Percentiles rank a stretch among this genome's conserved stretches.
Conservation (phyloP, 805 yeast genomes). For the Candida sphagnicola region DNA sequence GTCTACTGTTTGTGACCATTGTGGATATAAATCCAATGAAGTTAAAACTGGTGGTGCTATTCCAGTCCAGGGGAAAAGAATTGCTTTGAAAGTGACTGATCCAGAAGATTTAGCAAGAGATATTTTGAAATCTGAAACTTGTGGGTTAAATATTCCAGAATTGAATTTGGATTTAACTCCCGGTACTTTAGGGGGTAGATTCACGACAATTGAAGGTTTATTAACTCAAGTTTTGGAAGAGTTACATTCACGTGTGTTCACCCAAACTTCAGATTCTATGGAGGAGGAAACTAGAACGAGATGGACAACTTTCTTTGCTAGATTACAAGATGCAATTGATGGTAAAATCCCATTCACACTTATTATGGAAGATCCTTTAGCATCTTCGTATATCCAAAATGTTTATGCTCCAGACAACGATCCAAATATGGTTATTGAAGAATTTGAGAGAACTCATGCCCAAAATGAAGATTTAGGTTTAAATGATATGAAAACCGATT, state of each 20-base stretch:
- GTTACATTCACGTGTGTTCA: conserved; percentile 76
- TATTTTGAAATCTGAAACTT: conserved; percentile 89
- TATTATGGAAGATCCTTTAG: conserved; percentile 89
- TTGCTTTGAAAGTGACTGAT: conserved; percentile 74
- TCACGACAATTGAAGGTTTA: conserved; percentile 94
- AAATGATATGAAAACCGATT: conserved; percentile 44
- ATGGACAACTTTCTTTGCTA: conserved; percentile 78
- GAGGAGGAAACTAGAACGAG: conserved; percentile 67
- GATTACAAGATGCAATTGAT: conserved; percentile 69
- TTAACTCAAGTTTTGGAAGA: conserved; percentile 87
- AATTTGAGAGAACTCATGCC: conserved; percentile 81
- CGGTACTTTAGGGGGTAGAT: conserved; percentile 97
- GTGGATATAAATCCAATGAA: conserved; percentile 96
- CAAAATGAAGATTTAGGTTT: conserved; percentile 93
- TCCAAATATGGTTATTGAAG: conserved; percentile 92
- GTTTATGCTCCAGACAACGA: conserved; percentile 98
- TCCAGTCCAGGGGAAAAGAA: conserved; percentile 77
- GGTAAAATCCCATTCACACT: conserved; percentile 84
- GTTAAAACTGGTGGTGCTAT: conserved; percentile 98
- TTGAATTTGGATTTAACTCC: conserved; percentile 85
- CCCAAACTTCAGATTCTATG: conserved; percentile 90
- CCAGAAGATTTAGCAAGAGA: conserved; percentile 93
- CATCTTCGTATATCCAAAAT: conserved; percentile 92
- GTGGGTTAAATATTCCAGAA: conserved; percentile 84
- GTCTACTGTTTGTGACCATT: conserved; percentile 88